Conservation (phyloP, 495 filamentous ascomycete genomes). For the Polyplosphaeria fusca region DNA sequence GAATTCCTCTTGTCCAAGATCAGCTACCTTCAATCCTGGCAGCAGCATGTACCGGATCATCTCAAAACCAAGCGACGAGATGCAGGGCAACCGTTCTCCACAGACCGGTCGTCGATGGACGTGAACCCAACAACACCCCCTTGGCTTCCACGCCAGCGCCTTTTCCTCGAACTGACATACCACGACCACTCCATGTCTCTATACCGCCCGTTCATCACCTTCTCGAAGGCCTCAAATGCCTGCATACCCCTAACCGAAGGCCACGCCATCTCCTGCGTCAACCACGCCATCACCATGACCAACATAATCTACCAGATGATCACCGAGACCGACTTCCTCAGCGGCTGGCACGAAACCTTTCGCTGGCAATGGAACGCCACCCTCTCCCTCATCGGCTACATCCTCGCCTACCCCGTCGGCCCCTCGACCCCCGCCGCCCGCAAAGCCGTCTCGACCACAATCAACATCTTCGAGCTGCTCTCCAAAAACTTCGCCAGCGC, state of each 20-base stretch:
- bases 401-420: slow-evolving; percentile 44
- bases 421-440: slow-evolving; percentile 38
- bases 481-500: slow-evolving; percentile 45
- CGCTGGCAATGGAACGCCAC: slow-evolving; percentile 54
- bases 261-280: slow-evolving; percentile 42
- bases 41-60: slow-evolving; percentile 41
- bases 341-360: slow-evolving; percentile 52
- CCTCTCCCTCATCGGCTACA: slow-evolving; percentile 51
- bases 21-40: slow-evolving; percentile 38
- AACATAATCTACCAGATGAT: slow-evolving; percentile 51
- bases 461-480: slow-evolving; percentile 49
- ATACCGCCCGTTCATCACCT: slow-evolving; percentile 50
- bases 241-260: slow-evolving; percentile 34
- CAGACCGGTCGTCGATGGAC: slow-evolving; percentile 40
- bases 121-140: slow-evolving; percentile 43
- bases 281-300: slow-evolving; percentile 52
- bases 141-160: slow-evolving; percentile 52
- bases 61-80: slow-evolving; percentile 43
- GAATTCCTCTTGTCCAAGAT: slow-evolving; percentile 36
- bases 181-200: slow-evolving; percentile 48
- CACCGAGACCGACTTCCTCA: slow-evolving; percentile 44
- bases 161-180: slow-evolving; percentile 52
- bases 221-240: slow-evolving; percentile 25
- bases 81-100: slow-evolving; percentile 45
- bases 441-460: slow-evolving; percentile 41